phyloP scores from a whole-genome alignment of 2,329 filamentous ascomycete species.

The Dichotomopilus funicola region DNA sequence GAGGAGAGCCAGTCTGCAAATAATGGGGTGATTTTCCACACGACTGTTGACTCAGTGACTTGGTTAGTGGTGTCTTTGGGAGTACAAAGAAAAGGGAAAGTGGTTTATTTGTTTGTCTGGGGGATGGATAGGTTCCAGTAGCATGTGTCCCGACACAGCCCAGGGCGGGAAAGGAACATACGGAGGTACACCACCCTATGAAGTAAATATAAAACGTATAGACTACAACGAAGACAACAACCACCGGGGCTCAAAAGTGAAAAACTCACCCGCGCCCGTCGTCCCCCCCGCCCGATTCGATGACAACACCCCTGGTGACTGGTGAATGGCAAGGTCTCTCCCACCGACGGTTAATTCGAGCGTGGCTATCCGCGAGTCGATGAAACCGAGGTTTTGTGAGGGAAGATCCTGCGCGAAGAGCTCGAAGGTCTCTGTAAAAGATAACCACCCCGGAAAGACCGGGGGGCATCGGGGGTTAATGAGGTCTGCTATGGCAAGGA shows the following conservation, averaged over 20 bases:
- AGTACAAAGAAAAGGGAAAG: too few species aligned
- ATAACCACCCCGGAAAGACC: too few species aligned
- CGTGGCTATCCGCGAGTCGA: constrained; percentile 61
- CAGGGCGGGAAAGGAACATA: too few species aligned
- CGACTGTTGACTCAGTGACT: constrained; percentile 44
- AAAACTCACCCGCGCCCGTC: constrained; percentile 43
- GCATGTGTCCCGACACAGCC: too few species aligned
- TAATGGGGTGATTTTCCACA: constrained; percentile 85
- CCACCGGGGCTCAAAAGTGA: neutral
- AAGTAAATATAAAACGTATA: neutral
- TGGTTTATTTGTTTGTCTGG: too few species aligned
- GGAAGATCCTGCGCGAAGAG: constrained; percentile 73
- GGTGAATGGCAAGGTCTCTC: constrained; percentile 67
- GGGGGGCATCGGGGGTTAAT: too few species aligned
- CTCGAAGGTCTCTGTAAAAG: constrained; percentile 63
- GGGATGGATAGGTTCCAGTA: too few species aligned
- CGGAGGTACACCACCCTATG: neutral
- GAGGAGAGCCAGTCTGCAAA: constrained; percentile 75
- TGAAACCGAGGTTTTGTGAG: constrained; percentile 74
- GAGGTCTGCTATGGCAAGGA: too few species aligned
- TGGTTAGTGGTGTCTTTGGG: neutral
- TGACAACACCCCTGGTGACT: constrained; percentile 75
- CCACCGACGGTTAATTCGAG: constrained; percentile 63
- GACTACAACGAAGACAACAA: neutral
- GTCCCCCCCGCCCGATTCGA: constrained; percentile 62